phyloP scores from a whole-genome alignment of 139 green algal species.

The Chlorokybus atmophyticus region DNA sequence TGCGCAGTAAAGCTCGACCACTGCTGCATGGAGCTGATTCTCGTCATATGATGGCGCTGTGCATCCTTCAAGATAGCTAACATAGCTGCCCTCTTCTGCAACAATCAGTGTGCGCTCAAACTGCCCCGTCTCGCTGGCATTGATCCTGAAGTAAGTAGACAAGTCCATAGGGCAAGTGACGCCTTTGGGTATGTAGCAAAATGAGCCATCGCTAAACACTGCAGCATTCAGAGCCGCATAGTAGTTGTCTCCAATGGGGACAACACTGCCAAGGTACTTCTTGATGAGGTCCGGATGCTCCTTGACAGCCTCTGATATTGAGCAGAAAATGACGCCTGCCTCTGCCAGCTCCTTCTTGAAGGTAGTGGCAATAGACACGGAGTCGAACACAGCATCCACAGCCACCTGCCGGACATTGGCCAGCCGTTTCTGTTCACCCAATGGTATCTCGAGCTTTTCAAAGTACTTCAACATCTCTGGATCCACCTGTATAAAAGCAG shows the following conservation, averaged over 20 bases:
- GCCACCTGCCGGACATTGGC: conserved; percentile 68
- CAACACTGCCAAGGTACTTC: conserved; percentile 53
- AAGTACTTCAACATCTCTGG: conserved; percentile 91
- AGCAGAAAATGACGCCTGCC: conserved; percentile 92
- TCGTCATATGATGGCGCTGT: conserved; percentile 29
- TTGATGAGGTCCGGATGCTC: conserved; percentile 91
- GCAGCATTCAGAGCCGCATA: conserved; percentile 92
- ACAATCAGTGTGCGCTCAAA: conserved; percentile 99
- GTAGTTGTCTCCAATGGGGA: conserved; percentile 94
- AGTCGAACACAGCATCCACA: conserved; percentile 96
- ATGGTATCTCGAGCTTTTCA: conserved; percentile 93
- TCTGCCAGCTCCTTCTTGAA: conserved; percentile 89
- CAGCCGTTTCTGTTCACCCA: conserved; percentile 96
- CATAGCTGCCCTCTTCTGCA: conserved; percentile 79
- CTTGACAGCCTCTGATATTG: conserved; percentile 83
- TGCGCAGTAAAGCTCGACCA: conserved; percentile 83
- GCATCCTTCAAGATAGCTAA: conserved; percentile 85
- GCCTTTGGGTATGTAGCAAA: conserved; percentile 96
- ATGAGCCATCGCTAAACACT: conserved; percentile 93
- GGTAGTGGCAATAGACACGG: conserved; percentile 94
- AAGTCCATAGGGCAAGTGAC: conserved; percentile 94
- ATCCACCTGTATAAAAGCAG: too few relatives aligned
- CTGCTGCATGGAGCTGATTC: conserved; percentile 85
- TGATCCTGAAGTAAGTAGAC: conserved; percentile 99
- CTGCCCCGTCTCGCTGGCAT: conserved; percentile 87